Evolutionary conservation across 192 early-diverging fungal genomes (phyloP).

Genomic region (Mortierella alpina): DNA sequence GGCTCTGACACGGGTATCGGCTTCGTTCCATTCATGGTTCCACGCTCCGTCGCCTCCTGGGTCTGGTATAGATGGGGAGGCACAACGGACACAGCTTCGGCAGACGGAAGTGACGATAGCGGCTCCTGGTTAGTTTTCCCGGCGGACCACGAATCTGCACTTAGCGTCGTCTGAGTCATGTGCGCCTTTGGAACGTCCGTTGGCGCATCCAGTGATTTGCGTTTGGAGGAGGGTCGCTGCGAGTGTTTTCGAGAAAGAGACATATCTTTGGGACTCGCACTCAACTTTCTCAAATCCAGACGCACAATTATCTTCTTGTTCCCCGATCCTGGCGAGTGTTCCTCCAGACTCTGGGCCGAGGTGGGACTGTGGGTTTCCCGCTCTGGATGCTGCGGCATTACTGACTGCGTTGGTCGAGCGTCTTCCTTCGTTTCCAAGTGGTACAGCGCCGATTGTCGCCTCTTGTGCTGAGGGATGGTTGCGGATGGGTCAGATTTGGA

Average conservation of each 20-base stretch:
- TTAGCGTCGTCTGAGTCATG: slow-evolving; percentile 7
- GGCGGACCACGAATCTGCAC: slow-evolving; percentile 13
- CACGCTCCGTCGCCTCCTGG: neutral
- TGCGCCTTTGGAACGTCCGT: neutral
- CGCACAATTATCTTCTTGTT: slow-evolving; percentile 19
- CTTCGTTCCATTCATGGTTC: neutral
- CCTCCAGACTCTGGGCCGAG: neutral
- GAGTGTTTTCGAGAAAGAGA: neutral
- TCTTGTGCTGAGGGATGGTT: neutral
- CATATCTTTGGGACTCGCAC: neutral
- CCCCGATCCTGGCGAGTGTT: neutral
- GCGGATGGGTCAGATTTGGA: too few relatives aligned
- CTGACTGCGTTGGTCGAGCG: neutral
- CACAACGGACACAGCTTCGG: neutral
- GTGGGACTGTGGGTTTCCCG: neutral
- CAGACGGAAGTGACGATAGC: neutral
- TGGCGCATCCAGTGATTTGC: slow-evolving; percentile 1
- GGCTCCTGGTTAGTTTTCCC: neutral
- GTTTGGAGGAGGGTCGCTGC: neutral
- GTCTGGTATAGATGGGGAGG: neutral
- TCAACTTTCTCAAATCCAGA: slow-evolving; percentile 36
- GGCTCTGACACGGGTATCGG: neutral
- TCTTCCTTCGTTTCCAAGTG: neutral
- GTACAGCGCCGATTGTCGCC: neutral
- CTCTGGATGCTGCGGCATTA: neutral